These are phyloP conservation scores for Fusarium sp. DNA, from an alignment of 2,329 filamentous ascomycete species.

Conservation along the genomic window DNA sequence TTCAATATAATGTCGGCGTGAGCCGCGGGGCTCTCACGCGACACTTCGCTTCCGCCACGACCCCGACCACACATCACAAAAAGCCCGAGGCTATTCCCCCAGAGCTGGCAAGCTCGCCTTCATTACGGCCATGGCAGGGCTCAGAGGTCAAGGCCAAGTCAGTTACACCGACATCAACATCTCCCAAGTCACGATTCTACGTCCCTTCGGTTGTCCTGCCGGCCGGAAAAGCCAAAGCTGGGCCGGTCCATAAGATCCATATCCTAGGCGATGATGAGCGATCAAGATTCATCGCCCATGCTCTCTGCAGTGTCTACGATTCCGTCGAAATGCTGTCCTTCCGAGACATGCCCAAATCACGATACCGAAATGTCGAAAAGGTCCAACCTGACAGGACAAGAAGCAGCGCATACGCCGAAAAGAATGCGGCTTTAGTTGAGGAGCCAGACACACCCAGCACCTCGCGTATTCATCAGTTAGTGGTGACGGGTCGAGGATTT, in stretches of 20 bases:
- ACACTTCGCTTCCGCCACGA: conserved; percentile 47
- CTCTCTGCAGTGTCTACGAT: conserved; percentile 55
- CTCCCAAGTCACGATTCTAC: conserved; percentile 44
- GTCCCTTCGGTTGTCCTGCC: conserved; percentile 53
- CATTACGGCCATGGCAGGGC: conserved; percentile 38
- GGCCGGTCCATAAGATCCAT: conserved; percentile 54
- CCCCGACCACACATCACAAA: conserved; percentile 38
- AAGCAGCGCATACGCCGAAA: conserved; percentile 33
- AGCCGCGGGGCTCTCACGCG: conserved; percentile 53
- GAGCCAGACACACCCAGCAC: conserved; percentile 45
- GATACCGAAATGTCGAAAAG: conserved; percentile 49
- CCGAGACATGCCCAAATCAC: conserved; percentile 39
- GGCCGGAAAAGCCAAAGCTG: conserved; percentile 47
- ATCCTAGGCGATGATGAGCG: conserved; percentile 57
- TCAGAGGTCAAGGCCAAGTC: conserved; percentile 17
- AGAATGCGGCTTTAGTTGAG: conserved; percentile 30
- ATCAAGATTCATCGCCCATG: conserved; percentile 56
- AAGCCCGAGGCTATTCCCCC: conserved; percentile 38
- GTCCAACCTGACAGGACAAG: conserved; percentile 33
- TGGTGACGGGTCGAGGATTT: conserved; percentile 72
- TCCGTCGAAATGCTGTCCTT: conserved; percentile 53
- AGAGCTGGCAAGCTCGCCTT: conserved; percentile 25
- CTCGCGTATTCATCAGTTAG: conserved; percentile 75
- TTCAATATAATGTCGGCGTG: conserved; percentile 51
- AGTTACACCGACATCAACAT: conserved; percentile 23